A percentile compares a stretch with the other conserved stretches of the same genome.
Evolutionary conservation across 1,284 basidiomycete species (phyloP).

Genomic region (Vanrija pseudolonga): DNA sequence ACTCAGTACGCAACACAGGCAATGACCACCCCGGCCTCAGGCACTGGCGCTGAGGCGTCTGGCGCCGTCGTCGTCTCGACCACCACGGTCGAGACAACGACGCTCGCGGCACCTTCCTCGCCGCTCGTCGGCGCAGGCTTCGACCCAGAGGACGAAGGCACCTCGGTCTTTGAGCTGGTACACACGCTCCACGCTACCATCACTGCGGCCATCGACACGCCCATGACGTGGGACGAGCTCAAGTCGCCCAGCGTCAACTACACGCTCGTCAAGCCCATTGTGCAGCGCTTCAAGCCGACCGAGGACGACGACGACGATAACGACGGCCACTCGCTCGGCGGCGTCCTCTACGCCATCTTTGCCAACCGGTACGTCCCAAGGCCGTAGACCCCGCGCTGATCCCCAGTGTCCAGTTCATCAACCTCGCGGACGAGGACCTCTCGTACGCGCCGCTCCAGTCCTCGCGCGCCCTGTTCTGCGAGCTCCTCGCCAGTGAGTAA

Average conservation of each 20-base stretch:
- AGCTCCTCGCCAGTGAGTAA: slow-evolving; percentile 63
- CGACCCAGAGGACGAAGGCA: not conserved
- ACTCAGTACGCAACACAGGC: too few species aligned
- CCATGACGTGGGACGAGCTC: slow-evolving; percentile 77
- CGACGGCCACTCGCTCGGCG: slow-evolving; percentile 25
- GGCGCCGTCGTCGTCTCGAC: too few species aligned
- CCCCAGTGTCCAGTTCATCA: slow-evolving; percentile 47
- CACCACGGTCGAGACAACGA: too few species aligned
- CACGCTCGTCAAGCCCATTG: slow-evolving; percentile 71
- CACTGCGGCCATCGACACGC: slow-evolving; percentile 57
- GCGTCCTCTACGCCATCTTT: slow-evolving; percentile 41
- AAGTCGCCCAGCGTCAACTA: slow-evolving; percentile 81
- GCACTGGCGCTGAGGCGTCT: too few species aligned
- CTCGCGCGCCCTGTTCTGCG: slow-evolving; percentile 71
- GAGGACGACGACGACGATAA: slow-evolving; percentile 53
- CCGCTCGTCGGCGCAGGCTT: not conserved
- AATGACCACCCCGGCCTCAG: too few species aligned
- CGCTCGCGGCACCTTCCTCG: not conserved
- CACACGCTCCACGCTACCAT: slow-evolving; percentile 39
- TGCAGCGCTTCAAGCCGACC: slow-evolving; percentile 67
- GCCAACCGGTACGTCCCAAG: slow-evolving; percentile 38
- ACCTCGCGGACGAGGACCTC: slow-evolving; percentile 59
- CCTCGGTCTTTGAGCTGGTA: slow-evolving; percentile 37
- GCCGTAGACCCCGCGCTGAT: slow-evolving; percentile 54
- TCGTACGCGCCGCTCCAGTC: slow-evolving; percentile 68